Evolutionary conservation across 108 stramenopile species (phyloP), one percentile per base, ranked within the genome.

Genomic region (Epipyxis sp.): DNA sequence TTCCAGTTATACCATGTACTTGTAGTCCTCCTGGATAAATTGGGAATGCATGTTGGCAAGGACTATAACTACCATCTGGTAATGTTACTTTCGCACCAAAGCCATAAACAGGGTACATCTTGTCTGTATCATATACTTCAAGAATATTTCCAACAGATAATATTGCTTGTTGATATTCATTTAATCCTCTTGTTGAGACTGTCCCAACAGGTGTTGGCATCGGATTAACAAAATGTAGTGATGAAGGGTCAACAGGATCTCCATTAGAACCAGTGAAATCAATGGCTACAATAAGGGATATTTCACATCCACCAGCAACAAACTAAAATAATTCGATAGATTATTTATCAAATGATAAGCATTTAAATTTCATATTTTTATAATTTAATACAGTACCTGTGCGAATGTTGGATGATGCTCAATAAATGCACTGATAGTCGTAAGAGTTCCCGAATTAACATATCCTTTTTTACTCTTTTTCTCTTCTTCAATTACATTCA

Each of bases 211-310:
- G 82, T 82, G 44, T 85, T 80, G 27, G 76, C 62, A 77, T 85
- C n/a, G n/a, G n/a, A n/a, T n/a, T n/a, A n/a, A n/a, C n/a, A n/a
- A n/a, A 84, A 80, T 85, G 84, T 2, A 85, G 82, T 13, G 82
- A 80, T 39, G 2, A 30, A 0, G 76, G 42, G 65, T 85, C 79
- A 20, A 88, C 79, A 32, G 92, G 92, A 77, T 91, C 90, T 1
- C 95, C 95, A 82, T 95, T 95, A 46, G 88, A 89, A n/a, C 91
- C 93, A 2, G 94, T 95, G 77, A 92, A 95, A 79, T 95, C 94
- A 59, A 95, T 88, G 1, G 91, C 94, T 0, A 95, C 92, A 1
- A 40, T 10, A 0, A 87, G 76, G 0, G 39, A 40, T 30, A 83
- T 67, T n/a, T 85, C 42, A 57, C 69, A 71, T 32, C 84, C 86